Conservation (phyloP, 2,329 filamentous ascomycete genomes). For the Rachicladosporium sp. region DNA sequence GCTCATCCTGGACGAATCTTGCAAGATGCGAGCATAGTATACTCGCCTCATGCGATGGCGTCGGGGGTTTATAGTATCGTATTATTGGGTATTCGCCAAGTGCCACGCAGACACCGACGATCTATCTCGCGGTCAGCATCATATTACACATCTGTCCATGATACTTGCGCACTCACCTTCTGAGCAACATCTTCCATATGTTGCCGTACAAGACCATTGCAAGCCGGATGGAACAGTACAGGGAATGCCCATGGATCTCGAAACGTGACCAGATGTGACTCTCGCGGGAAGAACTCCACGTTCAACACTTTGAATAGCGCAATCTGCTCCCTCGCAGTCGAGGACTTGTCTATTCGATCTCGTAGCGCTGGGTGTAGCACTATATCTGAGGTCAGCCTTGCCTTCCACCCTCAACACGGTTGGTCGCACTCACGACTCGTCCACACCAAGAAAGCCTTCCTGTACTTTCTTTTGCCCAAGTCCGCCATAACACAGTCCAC, state of each 20-base stretch:
- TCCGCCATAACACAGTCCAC: slow-evolving; percentile 92
- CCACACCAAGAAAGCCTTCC: slow-evolving; percentile 72
- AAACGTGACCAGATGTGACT: slow-evolving; percentile 85
- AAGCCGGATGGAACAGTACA: slow-evolving; percentile 77
- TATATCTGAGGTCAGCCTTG: slow-evolving; percentile 19
- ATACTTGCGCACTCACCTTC: slow-evolving; percentile 46
- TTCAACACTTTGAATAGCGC: slow-evolving; percentile 72
- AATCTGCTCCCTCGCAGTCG: slow-evolving; percentile 58
- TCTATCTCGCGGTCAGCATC: slow-evolving; percentile 35
- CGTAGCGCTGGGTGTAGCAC: slow-evolving; percentile 59
- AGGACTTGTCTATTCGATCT: slow-evolving; percentile 61
- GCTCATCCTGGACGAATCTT: slow-evolving; percentile 78
- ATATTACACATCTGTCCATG: neutral
- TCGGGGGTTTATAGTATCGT: slow-evolving; percentile 71
- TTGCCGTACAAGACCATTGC: slow-evolving; percentile 67
- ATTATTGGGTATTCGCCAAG: slow-evolving; percentile 91
- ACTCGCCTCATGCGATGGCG: slow-evolving; percentile 63
- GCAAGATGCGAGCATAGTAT: slow-evolving; percentile 82
- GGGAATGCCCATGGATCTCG: slow-evolving; percentile 94
- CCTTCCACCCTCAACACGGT: slow-evolving; percentile 1
- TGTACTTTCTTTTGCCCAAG: slow-evolving; percentile 73
- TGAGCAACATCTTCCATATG: slow-evolving; percentile 80
- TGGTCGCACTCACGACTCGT: slow-evolving; percentile 44
- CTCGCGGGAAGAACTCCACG: slow-evolving; percentile 79
- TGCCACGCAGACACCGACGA: slow-evolving; percentile 76